Percentiles rank a stretch among this genome's conserved stretches.
Conservation (phyloP, 441 rosid species). For the Omphalea diandra region DNA sequence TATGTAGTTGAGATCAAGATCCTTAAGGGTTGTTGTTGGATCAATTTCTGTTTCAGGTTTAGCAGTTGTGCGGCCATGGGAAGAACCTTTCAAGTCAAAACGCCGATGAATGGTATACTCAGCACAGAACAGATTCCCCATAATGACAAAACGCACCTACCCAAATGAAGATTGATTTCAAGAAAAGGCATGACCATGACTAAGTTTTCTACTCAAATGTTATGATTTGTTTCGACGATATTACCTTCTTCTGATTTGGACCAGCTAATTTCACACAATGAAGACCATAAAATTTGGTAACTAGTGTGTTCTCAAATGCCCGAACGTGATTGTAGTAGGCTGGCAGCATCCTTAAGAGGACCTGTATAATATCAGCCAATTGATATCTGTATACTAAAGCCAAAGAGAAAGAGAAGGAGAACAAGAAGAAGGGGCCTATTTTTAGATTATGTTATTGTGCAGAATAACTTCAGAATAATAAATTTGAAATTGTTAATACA, state of each 20-base stretch:
- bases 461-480: not conserved
- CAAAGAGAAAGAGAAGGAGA: not conserved
- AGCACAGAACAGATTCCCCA: slow-evolving; percentile 92
- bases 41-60: slow-evolving; percentile 90
- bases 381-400: not conserved
- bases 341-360: slow-evolving; percentile 91
- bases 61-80: slow-evolving; percentile 86
- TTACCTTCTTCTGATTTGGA: slow-evolving; percentile 89
- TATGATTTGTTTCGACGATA: slow-evolving; percentile 10
- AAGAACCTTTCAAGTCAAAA: slow-evolving; percentile 95
- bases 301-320: slow-evolving; percentile 78
- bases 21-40: slow-evolving; percentile 84
- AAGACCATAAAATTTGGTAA: slow-evolving; percentile 87
- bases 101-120: slow-evolving; percentile 78
- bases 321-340: slow-evolving; percentile 94
- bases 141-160: slow-evolving; percentile 89
- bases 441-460: not conserved
- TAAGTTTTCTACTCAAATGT: not conserved
- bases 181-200: slow-evolving; percentile 9
- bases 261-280: slow-evolving; percentile 90
- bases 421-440: not conserved
- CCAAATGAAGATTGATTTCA: slow-evolving; percentile 9
- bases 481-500: not conserved
- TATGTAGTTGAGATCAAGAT: slow-evolving; percentile 86
- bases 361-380: slow-evolving; percentile 43